Base-by-base conservation (phyloP, 441 rosid species). In the Aleurites moluccanus region DNA sequence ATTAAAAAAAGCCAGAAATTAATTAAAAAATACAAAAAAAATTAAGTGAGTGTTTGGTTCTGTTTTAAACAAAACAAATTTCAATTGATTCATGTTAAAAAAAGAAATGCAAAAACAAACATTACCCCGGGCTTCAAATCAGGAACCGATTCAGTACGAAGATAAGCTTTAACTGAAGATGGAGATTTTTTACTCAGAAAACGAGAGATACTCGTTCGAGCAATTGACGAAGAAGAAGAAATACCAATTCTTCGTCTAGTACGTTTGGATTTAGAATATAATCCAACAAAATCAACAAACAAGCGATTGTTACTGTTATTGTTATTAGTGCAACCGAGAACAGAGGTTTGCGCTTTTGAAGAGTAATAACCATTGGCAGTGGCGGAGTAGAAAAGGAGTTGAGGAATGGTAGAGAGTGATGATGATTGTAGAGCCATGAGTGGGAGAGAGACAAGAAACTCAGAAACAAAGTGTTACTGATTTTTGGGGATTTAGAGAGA, bases 221-320 rank as follows among this genome's bases (percentile, higher is more conserved):
- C 25, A 35, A 15, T 23, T 1, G 33, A 50, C 11, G 69, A 60
- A 47, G 52, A 11, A 16, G 81, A 67, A 20, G 72, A 38, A 45
- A 85, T 80, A 6, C 90, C 88, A 62, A 86, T 79, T 77, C 91
- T 80, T 74, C 95, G 87, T 73, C 92, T 77, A 10, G 80, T 61
- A 23, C 81, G 75, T 75, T 84, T 91, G 30, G 97, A 87, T 79
- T 90, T 77, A 42, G 89, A 84, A 64, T 78, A 82, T 3, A 89
- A 79, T 2, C 97, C 97, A 30, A 86, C 86, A 79, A 96, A 96
- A 81, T 95, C 99, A 44, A 86, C 90, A 82, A 82, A 81, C 66
- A 90, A 82, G 72, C 81, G 78, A 45, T 78, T 75, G 62, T 64
- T 84, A 30, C 15, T 47, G n/a, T 38, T 4, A 65, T 25, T 16